phyloP scores from a whole-genome alignment of 108 stramenopile genomes.

The Skeletonema marinoi region DNA sequence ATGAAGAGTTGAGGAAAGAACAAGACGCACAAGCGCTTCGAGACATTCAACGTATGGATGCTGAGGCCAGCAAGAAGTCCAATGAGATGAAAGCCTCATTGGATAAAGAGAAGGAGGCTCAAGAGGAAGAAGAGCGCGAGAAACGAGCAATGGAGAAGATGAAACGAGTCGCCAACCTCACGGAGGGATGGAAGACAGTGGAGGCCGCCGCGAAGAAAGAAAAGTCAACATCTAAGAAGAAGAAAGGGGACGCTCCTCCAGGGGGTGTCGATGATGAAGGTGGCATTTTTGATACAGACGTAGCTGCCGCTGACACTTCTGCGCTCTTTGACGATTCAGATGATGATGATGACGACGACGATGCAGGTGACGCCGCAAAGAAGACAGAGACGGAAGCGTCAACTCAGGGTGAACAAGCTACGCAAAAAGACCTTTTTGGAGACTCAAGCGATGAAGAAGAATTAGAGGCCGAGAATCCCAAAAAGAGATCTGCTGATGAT shows the following conservation, averaged over 20 bases:
- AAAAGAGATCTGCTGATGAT: constrained; percentile 31
- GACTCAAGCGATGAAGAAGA: constrained; percentile 46
- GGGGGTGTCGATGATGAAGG: constrained; percentile 55
- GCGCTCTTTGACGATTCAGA: constrained; percentile 75
- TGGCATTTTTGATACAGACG: constrained; percentile 54
- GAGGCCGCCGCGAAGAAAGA: constrained; percentile 51
- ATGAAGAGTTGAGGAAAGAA: constrained; percentile 76
- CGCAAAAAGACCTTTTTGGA: constrained; percentile 77
- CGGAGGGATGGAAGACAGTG: constrained; percentile 74
- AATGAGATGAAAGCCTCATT: constrained; percentile 50
- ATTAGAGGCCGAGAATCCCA: constrained; percentile 4
- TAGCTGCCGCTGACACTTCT: constrained; percentile 38
- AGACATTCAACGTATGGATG: constrained; percentile 67
- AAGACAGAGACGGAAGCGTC: constrained; percentile 7
- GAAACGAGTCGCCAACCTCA: constrained; percentile 60
- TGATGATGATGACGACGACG: constrained; percentile 45
- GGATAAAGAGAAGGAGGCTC: constrained; percentile 59
- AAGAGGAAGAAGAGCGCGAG: constrained; percentile 76
- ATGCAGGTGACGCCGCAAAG: constrained; percentile 2
- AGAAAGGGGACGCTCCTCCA: constrained; percentile 45
- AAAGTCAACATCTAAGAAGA: constrained; percentile 50
- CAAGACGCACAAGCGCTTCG: constrained; percentile 67
- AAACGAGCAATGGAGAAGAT: constrained; percentile 69
- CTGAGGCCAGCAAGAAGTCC: constrained; percentile 68
- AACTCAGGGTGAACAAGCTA: constrained; percentile 25